These are phyloP conservation scores for Rhazya stricta DNA, from an alignment of 257 asterid genomes.

Conservation along the genomic window DNA sequence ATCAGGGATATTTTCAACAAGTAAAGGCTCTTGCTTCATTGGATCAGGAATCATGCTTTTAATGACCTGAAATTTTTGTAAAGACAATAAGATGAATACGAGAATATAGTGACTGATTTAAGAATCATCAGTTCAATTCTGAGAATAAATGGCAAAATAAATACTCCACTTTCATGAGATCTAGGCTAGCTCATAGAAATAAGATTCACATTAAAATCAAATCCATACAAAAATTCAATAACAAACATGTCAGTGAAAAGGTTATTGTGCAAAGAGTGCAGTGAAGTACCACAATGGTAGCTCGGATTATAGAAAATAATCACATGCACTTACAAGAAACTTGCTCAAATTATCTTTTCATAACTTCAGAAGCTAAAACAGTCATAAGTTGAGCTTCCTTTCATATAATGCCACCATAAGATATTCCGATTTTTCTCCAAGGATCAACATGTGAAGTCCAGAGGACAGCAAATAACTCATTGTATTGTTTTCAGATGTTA, in stretches of 20 bases:
- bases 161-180: neutral
- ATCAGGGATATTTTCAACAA: slow-evolving; percentile 78
- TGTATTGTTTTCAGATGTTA: neutral
- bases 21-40: slow-evolving; percentile 77
- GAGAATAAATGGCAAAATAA: neutral
- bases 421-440: neutral
- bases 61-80: slow-evolving; percentile 50
- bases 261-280: neutral
- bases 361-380: neutral
- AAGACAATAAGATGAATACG: neutral
- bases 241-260: neutral
- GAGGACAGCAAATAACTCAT: neutral
- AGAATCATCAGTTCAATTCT: neutral
- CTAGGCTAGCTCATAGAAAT: neutral
- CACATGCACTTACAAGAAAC: neutral
- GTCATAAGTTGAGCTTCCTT: neutral
- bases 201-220: neutral
- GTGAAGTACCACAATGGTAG: neutral
- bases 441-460: neutral
- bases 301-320: neutral
- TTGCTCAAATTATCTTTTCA: neutral
- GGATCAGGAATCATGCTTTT: slow-evolving; percentile 73
- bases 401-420: neutral
- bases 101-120: neutral
- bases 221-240: neutral